Base-by-base conservation (phyloP, 495 filamentous ascomycete genomes). In the Cryomyces minteri region DNA sequence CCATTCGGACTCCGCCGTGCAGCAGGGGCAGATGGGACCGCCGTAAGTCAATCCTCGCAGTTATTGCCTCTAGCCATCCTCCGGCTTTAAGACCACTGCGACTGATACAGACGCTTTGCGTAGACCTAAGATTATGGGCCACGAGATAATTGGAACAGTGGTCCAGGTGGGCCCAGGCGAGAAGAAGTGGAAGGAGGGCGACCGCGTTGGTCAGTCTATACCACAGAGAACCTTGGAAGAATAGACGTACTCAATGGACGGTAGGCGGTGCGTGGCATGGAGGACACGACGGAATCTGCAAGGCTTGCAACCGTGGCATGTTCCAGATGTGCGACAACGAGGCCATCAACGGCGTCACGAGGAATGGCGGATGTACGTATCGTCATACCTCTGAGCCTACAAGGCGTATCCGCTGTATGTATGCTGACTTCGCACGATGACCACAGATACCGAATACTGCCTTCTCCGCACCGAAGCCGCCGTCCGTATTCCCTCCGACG, bases 381-480 rank as follows among this genome's bases (percentile, higher is more conserved):
- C 31, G 12, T 29, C 32, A 2, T 47, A 25, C 18, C 9, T 14
- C 34, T 38, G 34, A 14, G 34, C 34, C 12, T 38, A 1, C 2
- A 18, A 4, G 38, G 32, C 9, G 39, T 44, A 25, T 25, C 18
- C 18, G 18, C 2, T 25, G 18, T 25, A 25, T 25, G 18, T 29
- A 1, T 33, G 11, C 29, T 34, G 41, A 45, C 31, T 12, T 11
- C 25, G 7, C 10, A 44, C 4, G 18, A 41, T 10, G 6, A 38
- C 25, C 10, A 9, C 18, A 67, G 63, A 80, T 55, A 77, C 70
- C 8, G 70, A 85, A 58, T 84, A 81, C 61, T 69, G 67, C 51
- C 56, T 67, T 14, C 62, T 85, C 9, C 68, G 73, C 29, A 58
- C 61, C n/a, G 79, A 84, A 54, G 73, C 80, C 25, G 75, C 59